phyloP scores from a whole-genome alignment of 345 rosid genomes.

The Streptanthus diversifolius region DNA sequence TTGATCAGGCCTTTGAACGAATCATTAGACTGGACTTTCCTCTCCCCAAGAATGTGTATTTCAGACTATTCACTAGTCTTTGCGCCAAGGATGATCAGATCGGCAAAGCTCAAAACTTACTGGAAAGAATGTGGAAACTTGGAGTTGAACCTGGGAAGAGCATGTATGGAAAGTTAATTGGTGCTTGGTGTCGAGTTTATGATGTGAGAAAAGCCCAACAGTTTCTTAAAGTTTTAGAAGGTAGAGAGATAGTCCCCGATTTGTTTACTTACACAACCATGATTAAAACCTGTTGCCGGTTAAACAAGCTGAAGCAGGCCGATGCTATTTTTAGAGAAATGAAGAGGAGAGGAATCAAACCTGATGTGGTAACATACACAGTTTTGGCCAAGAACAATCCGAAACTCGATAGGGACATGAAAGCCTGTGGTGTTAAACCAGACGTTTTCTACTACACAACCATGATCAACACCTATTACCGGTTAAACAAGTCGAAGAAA shows the following conservation, averaged over 20 bases:
- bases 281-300: constrained; percentile 55
- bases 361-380: constrained; percentile 57
- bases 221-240: constrained; percentile 34
- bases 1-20: constrained; percentile 45
- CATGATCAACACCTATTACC: constrained; percentile 14
- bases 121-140: constrained; percentile 42
- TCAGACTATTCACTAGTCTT: constrained; percentile 45
- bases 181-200: constrained; percentile 45
- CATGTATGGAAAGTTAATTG: constrained; percentile 50
- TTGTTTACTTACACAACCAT: constrained; percentile 53
- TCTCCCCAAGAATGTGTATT: constrained; percentile 44
- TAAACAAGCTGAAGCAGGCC: constrained; percentile 39
- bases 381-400: constrained; percentile 45
- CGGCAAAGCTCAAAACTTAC: constrained; percentile 38
- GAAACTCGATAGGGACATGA: constrained; percentile 29
- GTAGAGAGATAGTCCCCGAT: constrained; percentile 45
- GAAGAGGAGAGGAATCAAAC: constrained; percentile 50
- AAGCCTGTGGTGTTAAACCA: constrained; percentile 1
- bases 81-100: constrained; percentile 37
- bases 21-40: constrained; percentile 41
- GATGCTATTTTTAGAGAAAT: constrained; percentile 47
- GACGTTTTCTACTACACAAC: constrained; percentile 24
- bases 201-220: constrained; percentile 41
- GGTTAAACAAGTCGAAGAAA: neutral
- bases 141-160: constrained; percentile 39